Percentiles rank a stretch among this genome's conserved stretches.
These are phyloP conservation scores for Coleophoma eucalyptorum DNA, from an alignment of 2,329 filamentous ascomycete genomes.

Conservation along the genomic window DNA sequence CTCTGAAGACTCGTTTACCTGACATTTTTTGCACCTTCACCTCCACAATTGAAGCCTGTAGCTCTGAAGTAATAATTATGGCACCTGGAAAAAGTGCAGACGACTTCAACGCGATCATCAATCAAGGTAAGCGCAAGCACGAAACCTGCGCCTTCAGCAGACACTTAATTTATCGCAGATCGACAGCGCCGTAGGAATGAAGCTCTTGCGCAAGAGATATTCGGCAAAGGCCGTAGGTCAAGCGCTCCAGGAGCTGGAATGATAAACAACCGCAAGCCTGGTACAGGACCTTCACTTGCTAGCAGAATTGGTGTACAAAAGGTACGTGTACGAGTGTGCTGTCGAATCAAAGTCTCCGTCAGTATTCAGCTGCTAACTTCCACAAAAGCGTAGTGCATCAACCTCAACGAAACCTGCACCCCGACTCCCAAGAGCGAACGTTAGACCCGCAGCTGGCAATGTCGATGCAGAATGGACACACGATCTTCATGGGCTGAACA, in stretches of 20 bases:
- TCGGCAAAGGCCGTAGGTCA: slow-evolving; percentile 55
- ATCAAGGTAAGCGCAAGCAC: slow-evolving; percentile 18
- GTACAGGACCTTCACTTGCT: slow-evolving; percentile 55
- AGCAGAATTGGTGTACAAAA: slow-evolving; percentile 73
- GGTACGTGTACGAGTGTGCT: slow-evolving; percentile 36
- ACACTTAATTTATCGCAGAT: slow-evolving; percentile 12
- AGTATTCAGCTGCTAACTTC: slow-evolving; percentile 7
- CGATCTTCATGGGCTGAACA: slow-evolving; percentile 54
- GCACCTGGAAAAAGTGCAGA: slow-evolving; percentile 23
- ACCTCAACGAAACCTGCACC: slow-evolving; percentile 24
- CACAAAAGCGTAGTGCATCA: slow-evolving; percentile 12
- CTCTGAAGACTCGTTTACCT: no score
- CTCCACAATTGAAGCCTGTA: background rate
- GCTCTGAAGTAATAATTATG: slow-evolving; percentile 19
- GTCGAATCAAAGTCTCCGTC: background rate
- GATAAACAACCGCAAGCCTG: slow-evolving; percentile 38
- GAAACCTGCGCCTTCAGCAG: no score
- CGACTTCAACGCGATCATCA: slow-evolving; percentile 28
- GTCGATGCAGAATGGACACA: slow-evolving; percentile 69
- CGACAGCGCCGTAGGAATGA: slow-evolving; percentile 71
- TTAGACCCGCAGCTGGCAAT: slow-evolving; percentile 42
- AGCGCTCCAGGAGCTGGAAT: slow-evolving; percentile 46
- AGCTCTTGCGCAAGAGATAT: slow-evolving; percentile 67
- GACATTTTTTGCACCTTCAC: no score
- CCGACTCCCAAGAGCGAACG: slow-evolving; percentile 10